phyloP scores from a whole-genome alignment of 75 land plant genomes.

The Selaginella moellendorffii region DNA sequence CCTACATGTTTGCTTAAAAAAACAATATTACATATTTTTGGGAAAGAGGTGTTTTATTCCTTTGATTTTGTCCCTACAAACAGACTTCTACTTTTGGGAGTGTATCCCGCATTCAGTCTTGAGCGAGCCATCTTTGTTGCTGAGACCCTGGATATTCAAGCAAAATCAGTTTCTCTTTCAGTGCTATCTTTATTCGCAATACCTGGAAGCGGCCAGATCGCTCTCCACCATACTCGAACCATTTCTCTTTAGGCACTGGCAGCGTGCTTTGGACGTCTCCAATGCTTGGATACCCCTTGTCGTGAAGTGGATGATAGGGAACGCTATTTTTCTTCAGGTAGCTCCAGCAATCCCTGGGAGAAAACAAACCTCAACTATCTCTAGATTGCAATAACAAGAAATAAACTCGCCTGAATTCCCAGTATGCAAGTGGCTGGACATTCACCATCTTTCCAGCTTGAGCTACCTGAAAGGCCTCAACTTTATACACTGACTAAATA shows the following conservation, averaged over 20 bases:
- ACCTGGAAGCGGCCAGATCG: constrained; percentile 32
- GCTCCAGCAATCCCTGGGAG: constrained; percentile 27
- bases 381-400: not conserved
- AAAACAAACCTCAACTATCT: not conserved
- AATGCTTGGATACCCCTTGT: constrained; percentile 29
- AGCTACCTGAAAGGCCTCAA: constrained; percentile 13
- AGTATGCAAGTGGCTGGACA: constrained; percentile 31
- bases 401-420: constrained; percentile 26
- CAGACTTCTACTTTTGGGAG: not conserved
- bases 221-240: constrained; percentile 37
- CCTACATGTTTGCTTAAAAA: too few relatives aligned
- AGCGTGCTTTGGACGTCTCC: constrained; percentile 28
- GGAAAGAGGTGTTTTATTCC: too few relatives aligned
- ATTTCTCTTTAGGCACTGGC: constrained; percentile 28
- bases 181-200: not conserved
- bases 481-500: not conserved
- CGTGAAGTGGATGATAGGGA: constrained; percentile 30
- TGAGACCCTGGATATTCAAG: constrained; percentile 17
- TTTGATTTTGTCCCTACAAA: too few relatives aligned
- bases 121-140: constrained; percentile 21
- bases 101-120: constrained; percentile 35
- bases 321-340: constrained; percentile 19
- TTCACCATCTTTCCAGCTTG: constrained; percentile 22
- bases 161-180: not conserved
- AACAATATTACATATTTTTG: too few relatives aligned